Conservation (phyloP, 2,329 filamentous ascomycete species). For the Didymella segeticola region DNA sequence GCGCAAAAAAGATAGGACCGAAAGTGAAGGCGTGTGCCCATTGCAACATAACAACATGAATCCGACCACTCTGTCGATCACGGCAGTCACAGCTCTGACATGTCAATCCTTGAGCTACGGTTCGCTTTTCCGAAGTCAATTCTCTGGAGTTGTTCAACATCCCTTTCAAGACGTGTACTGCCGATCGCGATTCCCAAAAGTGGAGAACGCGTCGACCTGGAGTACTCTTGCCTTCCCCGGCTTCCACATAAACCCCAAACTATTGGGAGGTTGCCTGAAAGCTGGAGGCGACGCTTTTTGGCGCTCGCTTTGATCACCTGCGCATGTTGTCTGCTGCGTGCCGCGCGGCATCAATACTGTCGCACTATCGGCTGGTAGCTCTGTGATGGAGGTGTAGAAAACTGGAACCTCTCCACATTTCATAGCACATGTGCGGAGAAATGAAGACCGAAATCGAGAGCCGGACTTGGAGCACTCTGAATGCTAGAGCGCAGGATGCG, state of each 20-base stretch:
- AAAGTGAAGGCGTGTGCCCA: background rate
- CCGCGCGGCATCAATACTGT: background rate
- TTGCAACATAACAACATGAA: background rate
- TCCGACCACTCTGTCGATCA: background rate
- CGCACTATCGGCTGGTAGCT: background rate
- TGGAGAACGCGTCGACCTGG: background rate
- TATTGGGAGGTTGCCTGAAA: background rate
- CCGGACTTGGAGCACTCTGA: background rate
- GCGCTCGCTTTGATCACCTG: background rate
- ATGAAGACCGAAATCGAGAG: background rate
- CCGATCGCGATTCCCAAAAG: background rate
- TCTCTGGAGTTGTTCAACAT: background rate
- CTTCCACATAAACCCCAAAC: background rate
- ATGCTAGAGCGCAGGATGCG: background rate
- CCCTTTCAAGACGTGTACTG: background rate
- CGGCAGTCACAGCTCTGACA: background rate
- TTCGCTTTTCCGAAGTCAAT: slow-evolving; percentile 1
- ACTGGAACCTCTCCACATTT: slow-evolving; percentile 14
- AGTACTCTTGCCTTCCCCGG: background rate
- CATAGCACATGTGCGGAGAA: slow-evolving; percentile 7
- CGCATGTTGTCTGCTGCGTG: background rate
- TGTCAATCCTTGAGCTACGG: background rate
- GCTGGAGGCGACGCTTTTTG: background rate
- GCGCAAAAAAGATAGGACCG: background rate
- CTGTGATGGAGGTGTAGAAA: slow-evolving; percentile 15